Evolutionary conservation across 1,284 basidiomycete species (phyloP).

Genomic region (Earliella scabrosa): DNA sequence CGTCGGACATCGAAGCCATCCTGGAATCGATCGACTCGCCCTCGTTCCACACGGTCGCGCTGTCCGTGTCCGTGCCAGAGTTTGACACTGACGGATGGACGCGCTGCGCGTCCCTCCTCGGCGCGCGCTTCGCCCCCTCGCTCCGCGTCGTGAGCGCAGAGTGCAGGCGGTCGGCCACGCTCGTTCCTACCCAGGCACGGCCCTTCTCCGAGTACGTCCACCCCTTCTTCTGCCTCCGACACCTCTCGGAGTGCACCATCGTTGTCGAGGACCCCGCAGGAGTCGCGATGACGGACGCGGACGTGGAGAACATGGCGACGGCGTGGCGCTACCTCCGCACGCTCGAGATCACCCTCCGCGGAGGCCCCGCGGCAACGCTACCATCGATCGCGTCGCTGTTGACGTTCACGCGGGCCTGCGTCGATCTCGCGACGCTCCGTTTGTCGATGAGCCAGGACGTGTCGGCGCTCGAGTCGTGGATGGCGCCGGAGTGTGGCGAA

Average conservation of each 20-base stretch:
- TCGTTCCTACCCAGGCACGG: not conserved
- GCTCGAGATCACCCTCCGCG: constrained; percentile 6
- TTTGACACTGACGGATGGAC: constrained; percentile 13
- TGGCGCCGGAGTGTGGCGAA: not conserved
- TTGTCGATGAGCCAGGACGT: constrained; percentile 12
- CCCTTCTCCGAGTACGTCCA: constrained; percentile 7
- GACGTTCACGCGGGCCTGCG: constrained; percentile 13
- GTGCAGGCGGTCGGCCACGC: constrained; percentile 2
- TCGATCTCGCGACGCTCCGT: constrained; percentile 4
- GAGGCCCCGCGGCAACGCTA: not conserved
- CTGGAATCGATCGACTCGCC: constrained; percentile 6
- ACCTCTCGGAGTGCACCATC: constrained; percentile 6
- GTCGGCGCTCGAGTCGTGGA: not conserved
- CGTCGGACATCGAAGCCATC: constrained; percentile 13
- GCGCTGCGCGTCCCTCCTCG: constrained; percentile 6
- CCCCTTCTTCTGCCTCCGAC: constrained; percentile 9
- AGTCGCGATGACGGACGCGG: constrained; percentile 12
- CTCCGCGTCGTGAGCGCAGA: constrained; percentile 8
- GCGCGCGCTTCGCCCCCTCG: constrained; percentile 10
- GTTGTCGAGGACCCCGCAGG: constrained; percentile 9
- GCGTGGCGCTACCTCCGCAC: constrained; percentile 8
- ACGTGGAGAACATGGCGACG: constrained; percentile 15
- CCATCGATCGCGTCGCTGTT: constrained; percentile 10
- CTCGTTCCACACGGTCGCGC: constrained; percentile 1
- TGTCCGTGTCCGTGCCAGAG: constrained; percentile 6